Conservation (phyloP, 495 filamentous ascomycete species). For the Beverwykella pulmonaria region DNA sequence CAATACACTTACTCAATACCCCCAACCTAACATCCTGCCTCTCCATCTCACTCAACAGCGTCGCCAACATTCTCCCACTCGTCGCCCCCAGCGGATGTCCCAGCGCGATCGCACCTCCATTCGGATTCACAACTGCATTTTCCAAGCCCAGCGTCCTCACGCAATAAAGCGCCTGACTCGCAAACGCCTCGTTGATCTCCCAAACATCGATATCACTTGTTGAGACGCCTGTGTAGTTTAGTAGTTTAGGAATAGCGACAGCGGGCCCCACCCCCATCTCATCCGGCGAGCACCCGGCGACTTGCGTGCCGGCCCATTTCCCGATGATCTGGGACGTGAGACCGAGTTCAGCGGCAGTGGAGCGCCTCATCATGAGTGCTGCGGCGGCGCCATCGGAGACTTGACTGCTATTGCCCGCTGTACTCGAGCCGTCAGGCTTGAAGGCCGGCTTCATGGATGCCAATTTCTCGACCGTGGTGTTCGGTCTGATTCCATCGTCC, state of each 20-base stretch:
- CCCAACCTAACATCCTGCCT: slow-evolving; percentile 45
- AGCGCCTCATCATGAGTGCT: slow-evolving; percentile 78
- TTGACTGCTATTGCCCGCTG: slow-evolving; percentile 85
- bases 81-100: slow-evolving; percentile 50
- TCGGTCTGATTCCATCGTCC: slow-evolving; percentile 81
- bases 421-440: slow-evolving; percentile 68
- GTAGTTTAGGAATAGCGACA: slow-evolving; percentile 78
- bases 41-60: slow-evolving; percentile 48
- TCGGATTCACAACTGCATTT: slow-evolving; percentile 71
- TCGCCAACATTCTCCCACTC: slow-evolving; percentile 45
- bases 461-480: slow-evolving; percentile 68
- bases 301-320: slow-evolving; percentile 73
- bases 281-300: slow-evolving; percentile 78
- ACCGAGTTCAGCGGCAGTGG: slow-evolving; percentile 75
- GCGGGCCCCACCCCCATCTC: slow-evolving; percentile 94
- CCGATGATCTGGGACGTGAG: slow-evolving; percentile 69
- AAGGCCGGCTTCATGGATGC: slow-evolving; percentile 84
- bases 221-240: slow-evolving; percentile 64
- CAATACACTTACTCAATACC: slow-evolving; percentile 50
- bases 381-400: slow-evolving; percentile 88
- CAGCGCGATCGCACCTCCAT: slow-evolving; percentile 54
- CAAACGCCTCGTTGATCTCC: slow-evolving; percentile 98
- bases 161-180: slow-evolving; percentile 83
- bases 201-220: slow-evolving; percentile 78
- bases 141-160: slow-evolving; percentile 71